These are phyloP conservation scores for Monosporozyma solicola DNA, from an alignment of 805 yeast species.

Conservation along the genomic window DNA sequence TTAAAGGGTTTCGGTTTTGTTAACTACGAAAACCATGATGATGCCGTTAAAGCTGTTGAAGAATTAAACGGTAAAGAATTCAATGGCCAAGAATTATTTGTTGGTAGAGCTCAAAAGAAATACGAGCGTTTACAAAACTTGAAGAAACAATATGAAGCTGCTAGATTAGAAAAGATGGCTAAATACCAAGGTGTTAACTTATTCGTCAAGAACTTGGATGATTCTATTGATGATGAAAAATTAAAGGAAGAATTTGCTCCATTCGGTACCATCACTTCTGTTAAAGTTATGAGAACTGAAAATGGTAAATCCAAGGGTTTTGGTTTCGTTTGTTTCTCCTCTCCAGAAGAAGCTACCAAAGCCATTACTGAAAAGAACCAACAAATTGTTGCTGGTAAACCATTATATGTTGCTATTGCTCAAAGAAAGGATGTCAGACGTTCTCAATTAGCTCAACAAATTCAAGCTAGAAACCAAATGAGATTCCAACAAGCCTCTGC, in stretches of 20 bases:
- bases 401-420: conserved; percentile 96
- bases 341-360: conserved; percentile 98
- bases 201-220: conserved; percentile 94
- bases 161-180: conserved; percentile 81
- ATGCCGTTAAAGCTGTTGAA: conserved; percentile 86
- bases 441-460: conserved; percentile 93
- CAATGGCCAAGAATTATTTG: conserved; percentile 79
- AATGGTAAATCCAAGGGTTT: conserved; percentile 94
- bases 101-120: conserved; percentile 99
- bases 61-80: conserved; percentile 81
- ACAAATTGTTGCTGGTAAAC: conserved; percentile 90
- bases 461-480: conserved; percentile 96
- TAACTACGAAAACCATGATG: conserved; percentile 79
- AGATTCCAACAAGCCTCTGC: conserved; percentile 93
- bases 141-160: conserved; percentile 87
- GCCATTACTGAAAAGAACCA: conserved; percentile 98
- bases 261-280: conserved; percentile 91
- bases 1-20: conserved; percentile 95
- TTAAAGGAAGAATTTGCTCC: conserved; percentile 87
- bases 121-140: conserved; percentile 94
- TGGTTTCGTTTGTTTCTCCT: conserved; percentile 95
- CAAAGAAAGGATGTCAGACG: conserved; percentile 98
- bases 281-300: conserved; percentile 93
- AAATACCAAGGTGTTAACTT: conserved; percentile 97
- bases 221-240: conserved; percentile 81